Conservation (phyloP, 768 basidiomycete genomes). For the Lyophyllum atratum region DNA sequence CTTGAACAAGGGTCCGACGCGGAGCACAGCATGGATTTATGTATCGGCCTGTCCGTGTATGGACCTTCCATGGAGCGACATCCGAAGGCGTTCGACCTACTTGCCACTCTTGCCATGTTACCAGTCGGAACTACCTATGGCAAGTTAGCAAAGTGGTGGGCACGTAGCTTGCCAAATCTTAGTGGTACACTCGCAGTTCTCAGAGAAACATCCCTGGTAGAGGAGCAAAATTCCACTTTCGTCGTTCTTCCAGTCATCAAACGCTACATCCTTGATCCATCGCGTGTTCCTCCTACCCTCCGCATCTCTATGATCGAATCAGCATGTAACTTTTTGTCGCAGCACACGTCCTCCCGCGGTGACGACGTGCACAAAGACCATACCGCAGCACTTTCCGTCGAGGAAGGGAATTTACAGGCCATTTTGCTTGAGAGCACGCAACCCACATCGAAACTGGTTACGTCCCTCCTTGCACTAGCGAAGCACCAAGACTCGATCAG, state of each 20-base stretch:
- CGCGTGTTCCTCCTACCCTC: slow-evolving; percentile 5
- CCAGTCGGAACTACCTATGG: slow-evolving; percentile 21
- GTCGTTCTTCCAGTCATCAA: slow-evolving; percentile 22
- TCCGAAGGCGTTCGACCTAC: slow-evolving; percentile 5
- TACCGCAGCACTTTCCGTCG: not conserved
- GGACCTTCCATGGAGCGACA: not conserved
- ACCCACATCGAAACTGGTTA: not conserved
- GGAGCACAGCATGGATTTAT: slow-evolving; percentile 5
- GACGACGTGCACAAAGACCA: slow-evolving; percentile 9
- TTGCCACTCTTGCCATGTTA: slow-evolving; percentile 24
- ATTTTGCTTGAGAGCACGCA: not conserved
- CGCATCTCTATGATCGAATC: slow-evolving; percentile 10
- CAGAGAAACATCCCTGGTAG: slow-evolving; percentile 4
- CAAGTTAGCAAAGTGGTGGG: slow-evolving; percentile 11
- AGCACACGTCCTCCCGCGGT: slow-evolving; percentile 11
- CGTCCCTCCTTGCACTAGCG: not conserved
- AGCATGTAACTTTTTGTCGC: slow-evolving; percentile 12
- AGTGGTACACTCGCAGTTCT: slow-evolving; percentile 8
- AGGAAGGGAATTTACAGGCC: not conserved
- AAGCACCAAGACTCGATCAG: not conserved
- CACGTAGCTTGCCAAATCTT: slow-evolving; percentile 1
- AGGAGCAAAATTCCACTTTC: not conserved
- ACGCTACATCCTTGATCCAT: slow-evolving; percentile 15
- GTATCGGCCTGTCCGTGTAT: slow-evolving; percentile 10
- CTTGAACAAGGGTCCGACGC: slow-evolving; percentile 7